These are phyloP conservation scores for Penicillium canariense DNA, from an alignment of 495 filamentous ascomycete species.

Conservation along the genomic window DNA sequence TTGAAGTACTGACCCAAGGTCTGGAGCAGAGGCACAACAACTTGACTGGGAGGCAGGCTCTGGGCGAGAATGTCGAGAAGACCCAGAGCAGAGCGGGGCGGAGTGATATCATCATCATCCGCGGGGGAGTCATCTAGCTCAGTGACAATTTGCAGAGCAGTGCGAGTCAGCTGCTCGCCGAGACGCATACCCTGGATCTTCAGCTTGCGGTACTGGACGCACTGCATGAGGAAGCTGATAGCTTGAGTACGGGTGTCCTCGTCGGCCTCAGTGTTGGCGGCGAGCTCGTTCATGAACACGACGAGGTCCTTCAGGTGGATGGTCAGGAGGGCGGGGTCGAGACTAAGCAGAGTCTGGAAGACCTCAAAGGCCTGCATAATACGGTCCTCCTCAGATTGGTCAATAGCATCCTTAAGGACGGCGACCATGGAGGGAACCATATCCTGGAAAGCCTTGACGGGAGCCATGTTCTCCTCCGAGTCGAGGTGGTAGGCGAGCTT, in stretches of 20 bases:
- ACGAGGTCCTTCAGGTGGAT: conserved; percentile 86
- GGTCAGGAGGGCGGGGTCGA: conserved; percentile 79
- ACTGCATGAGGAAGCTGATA: conserved; percentile 89
- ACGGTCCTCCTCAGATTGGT: conserved; percentile 76
- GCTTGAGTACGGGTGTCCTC: conserved; percentile 88
- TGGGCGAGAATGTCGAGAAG: conserved; percentile 85
- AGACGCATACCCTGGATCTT: conserved; percentile 87
- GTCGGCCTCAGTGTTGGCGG: conserved; percentile 67
- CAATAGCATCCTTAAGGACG: conserved; percentile 79
- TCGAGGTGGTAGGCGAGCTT: conserved; percentile 85
- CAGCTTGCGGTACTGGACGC: conserved; percentile 85
- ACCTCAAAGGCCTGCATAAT: conserved; percentile 91
- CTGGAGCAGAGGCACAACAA: conserved; percentile 88
- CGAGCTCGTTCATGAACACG: conserved; percentile 89
- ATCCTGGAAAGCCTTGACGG: conserved; percentile 69
- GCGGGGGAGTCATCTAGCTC: conserved; percentile 71
- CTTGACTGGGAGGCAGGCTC: conserved; percentile 87
- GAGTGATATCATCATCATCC: conserved; percentile 86
- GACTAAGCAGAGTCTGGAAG: conserved; percentile 92
- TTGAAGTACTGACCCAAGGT: conserved; percentile 77
- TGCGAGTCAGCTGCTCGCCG: conserved; percentile 81
- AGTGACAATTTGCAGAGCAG: conserved; percentile 80
- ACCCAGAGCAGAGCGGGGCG: conserved; percentile 78
- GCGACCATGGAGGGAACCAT: conserved; percentile 85
- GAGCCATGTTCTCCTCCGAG: conserved; percentile 72